Evolutionary conservation across 176 grass and related monocot species (phyloP).

Genomic region (Pharus latifolius): DNA sequence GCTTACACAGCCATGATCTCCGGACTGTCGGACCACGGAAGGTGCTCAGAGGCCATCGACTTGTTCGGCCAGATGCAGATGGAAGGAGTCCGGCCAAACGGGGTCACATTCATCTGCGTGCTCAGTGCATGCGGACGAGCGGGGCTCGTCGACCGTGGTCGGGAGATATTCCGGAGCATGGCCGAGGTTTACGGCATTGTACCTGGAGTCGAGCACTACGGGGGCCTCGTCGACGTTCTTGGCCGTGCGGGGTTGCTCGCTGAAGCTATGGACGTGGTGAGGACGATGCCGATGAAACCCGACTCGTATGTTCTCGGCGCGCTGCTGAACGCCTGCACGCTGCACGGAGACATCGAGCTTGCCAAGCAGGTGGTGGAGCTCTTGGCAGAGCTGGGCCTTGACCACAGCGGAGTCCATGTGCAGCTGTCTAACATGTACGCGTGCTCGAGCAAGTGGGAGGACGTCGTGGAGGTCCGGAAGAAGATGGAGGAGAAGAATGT

Average conservation of each 20-base stretch:
- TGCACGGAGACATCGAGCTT: conserved; percentile 11
- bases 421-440: conserved; percentile 63
- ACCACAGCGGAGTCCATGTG: conserved; percentile 44
- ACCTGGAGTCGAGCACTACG: conserved; percentile 54
- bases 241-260: conserved; percentile 32
- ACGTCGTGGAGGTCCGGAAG: conserved; percentile 19
- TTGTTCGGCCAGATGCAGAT: conserved; percentile 28
- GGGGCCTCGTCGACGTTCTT: conserved; percentile 45
- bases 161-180: conserved; percentile 36
- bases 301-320: conserved; percentile 60
- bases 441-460: conserved; percentile 24
- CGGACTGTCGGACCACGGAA: conserved; percentile 38
- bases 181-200: background rate
- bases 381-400: conserved; percentile 23
- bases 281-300: conserved; percentile 36
- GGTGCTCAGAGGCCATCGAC: conserved; percentile 18
- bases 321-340: conserved; percentile 42
- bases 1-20: conserved; percentile 61
- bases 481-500: conserved; percentile 24
- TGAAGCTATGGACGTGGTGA: conserved; percentile 25
- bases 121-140: conserved; percentile 35
- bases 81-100: conserved; percentile 43
- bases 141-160: conserved; percentile 12
- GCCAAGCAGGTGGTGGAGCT: conserved; percentile 9
- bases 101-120: conserved; percentile 56